Base-by-base conservation (phyloP, 2,329 filamentous ascomycete genomes). In the Cucurbitaria berberidis region DNA sequence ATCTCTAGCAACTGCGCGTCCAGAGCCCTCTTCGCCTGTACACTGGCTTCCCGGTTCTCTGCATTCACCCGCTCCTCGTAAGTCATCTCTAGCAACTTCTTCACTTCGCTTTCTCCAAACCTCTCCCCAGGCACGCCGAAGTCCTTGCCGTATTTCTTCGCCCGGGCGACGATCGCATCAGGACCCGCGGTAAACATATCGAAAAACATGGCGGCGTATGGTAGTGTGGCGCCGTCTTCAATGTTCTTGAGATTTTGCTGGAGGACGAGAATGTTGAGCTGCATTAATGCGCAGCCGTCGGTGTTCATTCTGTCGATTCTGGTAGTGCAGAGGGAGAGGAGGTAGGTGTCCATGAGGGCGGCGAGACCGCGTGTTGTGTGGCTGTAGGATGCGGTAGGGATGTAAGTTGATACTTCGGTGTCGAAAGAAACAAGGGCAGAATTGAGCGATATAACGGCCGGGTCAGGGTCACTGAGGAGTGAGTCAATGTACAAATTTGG, bases 221-320 rank as follows among this genome's bases (percentile, higher is more conserved):
- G 80, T 24, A 93, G 79, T 51, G 84, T 82, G 3, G 90, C 87
- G 8, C 83, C 84, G 1, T 84, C 81, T 74, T 95, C 91, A 47
- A 99, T 88, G 62, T 96, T 96, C 79, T 96, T 96, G 49, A 99
- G 85, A 67, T 96, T 97, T 73, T 99, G 95, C 76, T 98, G 93
- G 45, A 99, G 80, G 35, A 99, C 95, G 21, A 97, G 83, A 43
- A 97, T 91, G 73, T 99, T 96, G 67, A 98, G 85, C 73, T 92
- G 89, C 85, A 99, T 92, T 32, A 92, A 85, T n/a, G 87, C 86
- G 54, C 88, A 90, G 36, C 95, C 95, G 64, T 89, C 85, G 32
- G 78, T 79, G 73, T 99, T 97, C 87, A 99, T 93, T 7, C 89
- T 87, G 44, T 87, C 86, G 39, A 93, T 89, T 69, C 82, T 79